Base-by-base conservation (phyloP, 176 grass and related monocot genomes). In the Guadua angustifolia region DNA sequence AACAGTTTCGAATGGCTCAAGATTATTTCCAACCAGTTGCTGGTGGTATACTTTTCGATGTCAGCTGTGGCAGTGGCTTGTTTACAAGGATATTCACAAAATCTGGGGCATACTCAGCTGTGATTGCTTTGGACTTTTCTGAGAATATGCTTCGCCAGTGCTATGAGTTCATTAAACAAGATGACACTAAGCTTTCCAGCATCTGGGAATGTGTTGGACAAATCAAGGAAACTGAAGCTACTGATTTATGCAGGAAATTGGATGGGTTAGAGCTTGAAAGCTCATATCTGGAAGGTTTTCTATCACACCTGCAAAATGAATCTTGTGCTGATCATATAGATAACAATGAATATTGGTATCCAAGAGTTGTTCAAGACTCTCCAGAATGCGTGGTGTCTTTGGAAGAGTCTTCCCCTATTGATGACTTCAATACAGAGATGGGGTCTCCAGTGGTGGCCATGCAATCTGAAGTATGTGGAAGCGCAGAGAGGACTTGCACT, bases 101-200 rank as follows among this genome's bases (percentile, higher is more conserved):
- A 77, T 93, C 92, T 88, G 90, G 87, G 47, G 69, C 89, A 82
- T 98, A 95, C 85, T 95, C 95, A 73, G 62, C 85, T 47, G 95
- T 98, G 65, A 86, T 98, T 43, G 95, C 89, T 82, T 64, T 98
- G 76, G 95, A 98, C 76, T 98, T 98, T 68, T 98, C 95, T 22
- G 92, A 98, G 89, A 98, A 98, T 87, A 98, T 98, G 95, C 92
- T 98, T 78, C 88, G 89, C 11, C 95, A 98, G 36, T 98, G 89
- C 75, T 93, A 98, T 77, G 93, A 95, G 25, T 98, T 95, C 82
- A 94, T 91, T 56, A 94, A 90, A 47, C 79, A 95, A 86, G 92
- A 98, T 13, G 90, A 82, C 73, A 89, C 84, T 79, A n/a, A n/a
- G n/a, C n/a, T n/a, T n/a, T n/a, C n/a, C n/a, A n/a, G n/a, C n/a